Conservation (phyloP, 2,329 filamentous ascomycete species). For the Arthrobotrys megalospora region DNA sequence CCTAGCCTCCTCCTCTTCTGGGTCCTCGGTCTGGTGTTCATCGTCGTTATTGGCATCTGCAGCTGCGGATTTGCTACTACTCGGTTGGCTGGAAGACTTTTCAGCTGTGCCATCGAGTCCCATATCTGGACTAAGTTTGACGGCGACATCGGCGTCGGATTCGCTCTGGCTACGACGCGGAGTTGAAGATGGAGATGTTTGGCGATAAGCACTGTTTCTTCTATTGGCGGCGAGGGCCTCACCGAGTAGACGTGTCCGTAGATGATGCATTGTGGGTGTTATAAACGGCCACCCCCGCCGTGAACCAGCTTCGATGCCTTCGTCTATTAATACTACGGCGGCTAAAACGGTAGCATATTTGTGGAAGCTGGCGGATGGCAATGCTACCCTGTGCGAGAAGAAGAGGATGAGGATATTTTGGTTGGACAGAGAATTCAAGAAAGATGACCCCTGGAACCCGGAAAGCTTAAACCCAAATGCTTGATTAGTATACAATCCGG, state of each 20-base stretch:
- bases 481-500: slow-evolving; percentile 23
- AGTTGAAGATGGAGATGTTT: slow-evolving; percentile 14
- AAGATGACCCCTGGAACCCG: background rate
- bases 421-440: slow-evolving; percentile 1
- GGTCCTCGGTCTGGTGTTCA: slow-evolving; percentile 9
- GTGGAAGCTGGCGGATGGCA: background rate
- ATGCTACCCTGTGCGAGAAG: slow-evolving; percentile 1
- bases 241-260: slow-evolving; percentile 31
- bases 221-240: slow-evolving; percentile 24
- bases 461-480: slow-evolving; percentile 15
- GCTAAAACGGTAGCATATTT: slow-evolving; percentile 15
- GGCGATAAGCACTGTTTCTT: slow-evolving; percentile 24
- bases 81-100: slow-evolving; percentile 35
- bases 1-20: slow-evolving; percentile 25
- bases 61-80: slow-evolving; percentile 39
- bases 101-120: slow-evolving; percentile 9
- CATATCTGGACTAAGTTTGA: background rate
- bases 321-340: background rate
- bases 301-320: background rate
- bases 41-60: slow-evolving; percentile 19
- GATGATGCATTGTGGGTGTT: slow-evolving; percentile 34
- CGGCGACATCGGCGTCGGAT: slow-evolving; percentile 16
- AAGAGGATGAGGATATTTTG: slow-evolving; percentile 14
- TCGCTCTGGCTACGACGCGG: slow-evolving; percentile 1
- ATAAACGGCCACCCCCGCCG: slow-evolving; percentile 15